phyloP scores from a whole-genome alignment of 257 asterid genomes.

The Fraxinus quadrangulata region DNA sequence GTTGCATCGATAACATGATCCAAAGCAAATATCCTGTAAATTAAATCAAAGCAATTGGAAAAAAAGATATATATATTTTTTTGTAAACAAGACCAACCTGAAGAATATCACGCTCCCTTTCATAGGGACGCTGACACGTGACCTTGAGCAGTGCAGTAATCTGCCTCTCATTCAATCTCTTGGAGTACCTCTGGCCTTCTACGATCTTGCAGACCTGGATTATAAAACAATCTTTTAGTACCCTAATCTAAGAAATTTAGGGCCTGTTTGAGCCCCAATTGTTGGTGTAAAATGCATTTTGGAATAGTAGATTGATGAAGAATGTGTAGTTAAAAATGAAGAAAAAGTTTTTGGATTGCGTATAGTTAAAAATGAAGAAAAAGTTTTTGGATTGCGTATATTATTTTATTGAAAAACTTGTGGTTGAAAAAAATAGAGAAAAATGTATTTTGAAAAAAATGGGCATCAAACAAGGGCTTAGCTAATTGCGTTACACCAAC shows the following conservation, averaged over 20 bases:
- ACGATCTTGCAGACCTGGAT: conserved; percentile 50
- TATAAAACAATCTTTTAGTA: conserved; percentile 31
- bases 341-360: no score
- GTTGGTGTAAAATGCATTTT: no score
- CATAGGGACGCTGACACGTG: conserved; percentile 27
- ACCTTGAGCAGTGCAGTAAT: conserved; percentile 27
- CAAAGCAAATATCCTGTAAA: neutral
- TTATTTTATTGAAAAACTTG: no score
- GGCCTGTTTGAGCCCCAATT: no score
- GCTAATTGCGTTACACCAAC: neutral
- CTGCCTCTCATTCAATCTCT: conserved; percentile 16
- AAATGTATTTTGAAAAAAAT: no score
- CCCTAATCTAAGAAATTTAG: neutral
- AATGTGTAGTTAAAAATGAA: no score
- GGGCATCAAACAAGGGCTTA: no score
- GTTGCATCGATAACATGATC: neutral
- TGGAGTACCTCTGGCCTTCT: conserved; percentile 7
- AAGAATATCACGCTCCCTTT: conserved; percentile 23
- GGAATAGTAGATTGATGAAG: no score
- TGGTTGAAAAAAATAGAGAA: no score
- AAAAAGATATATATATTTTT: no score
- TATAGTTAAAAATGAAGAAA: no score
- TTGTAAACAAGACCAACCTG: conserved; percentile 12
- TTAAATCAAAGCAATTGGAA: neutral
- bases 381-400: no score